Evolutionary conservation across 495 filamentous ascomycete species (phyloP).

Genomic region (Aspergillus ostianus): DNA sequence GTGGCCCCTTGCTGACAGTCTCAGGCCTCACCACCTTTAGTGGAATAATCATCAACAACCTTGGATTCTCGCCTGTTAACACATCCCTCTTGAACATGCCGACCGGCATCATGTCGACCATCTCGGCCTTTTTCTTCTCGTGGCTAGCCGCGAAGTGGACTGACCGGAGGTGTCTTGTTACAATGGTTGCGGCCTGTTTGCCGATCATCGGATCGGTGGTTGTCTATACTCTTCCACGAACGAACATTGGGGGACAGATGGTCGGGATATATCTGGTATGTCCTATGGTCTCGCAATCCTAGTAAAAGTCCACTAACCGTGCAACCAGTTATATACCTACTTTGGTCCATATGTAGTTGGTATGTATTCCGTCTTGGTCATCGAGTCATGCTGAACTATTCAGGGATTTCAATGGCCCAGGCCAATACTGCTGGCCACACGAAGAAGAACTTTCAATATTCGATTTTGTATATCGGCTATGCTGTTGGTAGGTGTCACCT

Average conservation of each 20-base stretch:
- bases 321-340: slow-evolving; percentile 32
- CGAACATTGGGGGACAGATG: slow-evolving; percentile 34
- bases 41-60: slow-evolving; percentile 34
- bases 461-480: slow-evolving; percentile 31
- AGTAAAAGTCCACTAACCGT: slow-evolving; percentile 7
- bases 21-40: slow-evolving; percentile 30
- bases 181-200: slow-evolving; percentile 28
- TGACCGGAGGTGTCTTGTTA: slow-evolving; percentile 35
- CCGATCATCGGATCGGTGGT: slow-evolving; percentile 35
- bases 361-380: background rate
- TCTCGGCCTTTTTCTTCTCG: slow-evolving; percentile 33
- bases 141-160: slow-evolving; percentile 34
- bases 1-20: background rate
- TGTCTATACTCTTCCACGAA: slow-evolving; percentile 34
- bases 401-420: slow-evolving; percentile 32
- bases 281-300: background rate
- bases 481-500: slow-evolving; percentile 26
- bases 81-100: slow-evolving; percentile 36
- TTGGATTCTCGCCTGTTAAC: slow-evolving; percentile 33
- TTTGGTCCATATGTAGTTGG: slow-evolving; percentile 38
- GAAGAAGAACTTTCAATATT: slow-evolving; percentile 31
- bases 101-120: slow-evolving; percentile 28
- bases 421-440: slow-evolving; percentile 40
- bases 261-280: slow-evolving; percentile 36
- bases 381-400: background rate